A percentile compares a stretch with the other conserved stretches of the same genome.
Conservation (phyloP, 441 rosid genomes). For the Aleurites moluccanus region DNA sequence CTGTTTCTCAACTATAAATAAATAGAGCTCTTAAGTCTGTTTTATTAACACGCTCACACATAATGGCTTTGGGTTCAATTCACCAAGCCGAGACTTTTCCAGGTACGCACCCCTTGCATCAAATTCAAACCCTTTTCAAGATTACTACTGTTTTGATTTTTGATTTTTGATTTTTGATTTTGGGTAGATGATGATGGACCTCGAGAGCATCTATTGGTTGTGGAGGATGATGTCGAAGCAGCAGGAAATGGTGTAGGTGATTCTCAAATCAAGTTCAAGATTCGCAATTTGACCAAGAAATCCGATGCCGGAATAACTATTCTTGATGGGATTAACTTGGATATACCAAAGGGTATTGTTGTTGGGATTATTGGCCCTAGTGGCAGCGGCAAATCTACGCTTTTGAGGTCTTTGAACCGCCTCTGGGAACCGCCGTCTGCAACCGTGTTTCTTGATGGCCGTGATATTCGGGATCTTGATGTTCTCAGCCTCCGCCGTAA, state of each 20-base stretch:
- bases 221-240: conserved; percentile 33
- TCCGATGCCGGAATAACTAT: conserved; percentile 53
- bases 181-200: conserved; percentile 22
- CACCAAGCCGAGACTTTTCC: too few species aligned
- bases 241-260: background rate
- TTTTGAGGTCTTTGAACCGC: conserved; percentile 71
- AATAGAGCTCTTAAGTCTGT: too few species aligned
- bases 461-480: conserved; percentile 56
- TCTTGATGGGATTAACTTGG: conserved; percentile 49
- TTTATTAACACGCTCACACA: too few species aligned
- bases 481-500: conserved; percentile 77
- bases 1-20: too few species aligned
- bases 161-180: background rate
- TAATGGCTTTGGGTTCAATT: too few species aligned
- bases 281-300: conserved; percentile 46
- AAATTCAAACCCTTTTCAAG: background rate
- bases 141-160: background rate
- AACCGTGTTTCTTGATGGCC: conserved; percentile 67
- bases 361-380: conserved; percentile 93
- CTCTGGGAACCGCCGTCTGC: conserved; percentile 81
- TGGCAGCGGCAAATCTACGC: conserved; percentile 89
- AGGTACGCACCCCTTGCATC: background rate
- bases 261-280: conserved; percentile 40
- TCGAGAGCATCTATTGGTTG: conserved; percentile 42
- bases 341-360: conserved; percentile 55